Conservation (phyloP, 164 flowering plant species). For the Umbilicus rupestris region DNA sequence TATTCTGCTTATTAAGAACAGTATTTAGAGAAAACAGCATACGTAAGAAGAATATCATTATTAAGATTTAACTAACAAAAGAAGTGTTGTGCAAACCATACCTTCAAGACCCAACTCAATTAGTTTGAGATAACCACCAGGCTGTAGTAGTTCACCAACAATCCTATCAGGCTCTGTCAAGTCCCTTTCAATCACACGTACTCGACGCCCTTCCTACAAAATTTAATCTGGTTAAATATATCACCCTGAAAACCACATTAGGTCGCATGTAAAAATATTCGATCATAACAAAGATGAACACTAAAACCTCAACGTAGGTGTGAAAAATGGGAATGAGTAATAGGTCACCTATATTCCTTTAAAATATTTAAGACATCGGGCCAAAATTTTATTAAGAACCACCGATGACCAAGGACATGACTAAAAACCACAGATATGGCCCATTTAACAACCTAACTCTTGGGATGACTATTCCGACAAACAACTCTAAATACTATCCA, state of each 20-base stretch:
- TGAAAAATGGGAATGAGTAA: not conserved
- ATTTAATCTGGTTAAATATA: not conserved
- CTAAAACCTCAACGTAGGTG: not conserved
- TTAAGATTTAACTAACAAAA: not conserved
- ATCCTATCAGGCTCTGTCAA: slow-evolving; percentile 85
- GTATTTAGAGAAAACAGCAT: not conserved
- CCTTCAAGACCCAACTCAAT: slow-evolving; percentile 83
- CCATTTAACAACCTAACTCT: not conserved
- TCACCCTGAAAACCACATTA: not conserved
- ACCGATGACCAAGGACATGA: not conserved
- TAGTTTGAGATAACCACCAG: slow-evolving; percentile 91
- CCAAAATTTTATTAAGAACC: not conserved
- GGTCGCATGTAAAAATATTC: no score
- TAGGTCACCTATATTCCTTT: not conserved
- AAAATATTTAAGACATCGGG: not conserved
- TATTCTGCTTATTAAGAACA: not conserved
- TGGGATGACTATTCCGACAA: no score
- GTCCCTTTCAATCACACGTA: slow-evolving; percentile 85
- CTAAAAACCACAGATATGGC: not conserved
- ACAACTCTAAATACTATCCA: not conserved
- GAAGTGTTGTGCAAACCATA: slow-evolving; percentile 15
- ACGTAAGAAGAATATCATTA: not conserved
- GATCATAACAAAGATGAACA: not conserved
- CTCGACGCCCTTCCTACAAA: slow-evolving; percentile 75
- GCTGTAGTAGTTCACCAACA: slow-evolving; percentile 91